These are phyloP conservation scores for Arachnopeziza araneosa DNA, from an alignment of 2,329 filamentous ascomycete genomes.

Conservation along the genomic window DNA sequence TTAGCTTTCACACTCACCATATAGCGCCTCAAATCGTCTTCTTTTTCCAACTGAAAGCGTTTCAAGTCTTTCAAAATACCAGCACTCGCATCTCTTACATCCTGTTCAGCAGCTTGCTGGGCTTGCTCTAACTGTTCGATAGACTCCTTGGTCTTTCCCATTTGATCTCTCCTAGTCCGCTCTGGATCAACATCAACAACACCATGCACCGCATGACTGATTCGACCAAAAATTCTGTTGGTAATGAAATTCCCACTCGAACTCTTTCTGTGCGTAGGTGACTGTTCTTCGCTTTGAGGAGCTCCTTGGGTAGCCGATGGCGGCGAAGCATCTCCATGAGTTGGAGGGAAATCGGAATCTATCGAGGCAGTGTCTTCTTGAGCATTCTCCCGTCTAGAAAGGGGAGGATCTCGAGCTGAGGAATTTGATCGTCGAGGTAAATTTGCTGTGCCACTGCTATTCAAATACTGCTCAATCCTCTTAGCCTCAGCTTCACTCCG, in stretches of 20 bases:
- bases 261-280: constrained; percentile 66
- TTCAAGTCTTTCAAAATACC: constrained; percentile 87
- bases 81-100: constrained; percentile 86
- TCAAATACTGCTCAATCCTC: constrained; percentile 89
- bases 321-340: constrained; percentile 65
- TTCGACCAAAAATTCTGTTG: constrained; percentile 87
- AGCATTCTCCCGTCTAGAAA: constrained; percentile 45
- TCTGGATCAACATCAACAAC: constrained; percentile 96
- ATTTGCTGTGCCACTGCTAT: constrained; percentile 56
- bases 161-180: constrained; percentile 82
- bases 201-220: constrained; percentile 92
- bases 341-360: constrained; percentile 93
- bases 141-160: constrained; percentile 90
- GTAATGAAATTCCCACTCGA: constrained; percentile 87
- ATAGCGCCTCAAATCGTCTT: constrained; percentile 86
- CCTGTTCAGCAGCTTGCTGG: constrained; percentile 77
- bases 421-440: constrained; percentile 63
- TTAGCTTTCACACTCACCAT: constrained; percentile 68
- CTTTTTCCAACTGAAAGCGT: constrained; percentile 91
- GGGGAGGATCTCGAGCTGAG: constrained; percentile 47
- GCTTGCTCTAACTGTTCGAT: constrained; percentile 86
- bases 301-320: constrained; percentile 71
- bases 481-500: constrained; percentile 87
- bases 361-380: constrained; percentile 81
- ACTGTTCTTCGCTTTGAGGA: constrained; percentile 45